Evolutionary conservation across 192 early-diverging fungal species (phyloP), one percentile per base, ranked within the genome.

Genomic region (Dimargaris xerosporica): DNA sequence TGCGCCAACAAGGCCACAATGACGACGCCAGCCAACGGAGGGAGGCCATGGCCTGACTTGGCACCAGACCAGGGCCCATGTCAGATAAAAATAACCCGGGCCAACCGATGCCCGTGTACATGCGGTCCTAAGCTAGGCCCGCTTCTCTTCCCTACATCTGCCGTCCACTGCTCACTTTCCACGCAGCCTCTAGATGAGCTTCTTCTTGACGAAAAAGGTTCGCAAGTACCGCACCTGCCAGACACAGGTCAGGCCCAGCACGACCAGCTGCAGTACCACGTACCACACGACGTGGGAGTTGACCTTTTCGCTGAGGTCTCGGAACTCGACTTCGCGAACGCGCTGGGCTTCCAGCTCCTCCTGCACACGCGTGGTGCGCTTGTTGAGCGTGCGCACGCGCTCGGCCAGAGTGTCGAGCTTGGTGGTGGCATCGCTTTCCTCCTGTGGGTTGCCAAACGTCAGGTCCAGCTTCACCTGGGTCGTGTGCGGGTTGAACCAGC

Each of bases 161-260:
- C n/a, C n/a, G n/a, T n/a, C n/a, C n/a, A n/a, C n/a, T n/a, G n/a
- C n/a, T n/a, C n/a, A n/a, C n/a, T n/a, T n/a, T n/a, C n/a, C n/a
- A n/a, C n/a, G n/a, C n/a, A 50, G 17, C 19, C 9, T 65, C 72
- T 82, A 88, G 66, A 88, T 89, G 30, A 95, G 79, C 71, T 95
- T 95, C 78, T 95, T 95, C 68, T 88, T 76, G 50, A 86, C 82
- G 70, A 95, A 91, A 80, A 95, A 95, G 59, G 74, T 69, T 65
- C 84, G 83, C 61, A 93, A 76, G 66, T 91, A 85, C 23, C 84
- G 81, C 70, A 93, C 82, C 73, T 97, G 92, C 91, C 93, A 93
- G 59, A 82, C 77, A 73, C 85, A 86, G 17, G 81, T 81, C 25
- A 77, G 74, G 25, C 78, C 86, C 31, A 97, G 75, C 28, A 96